Evolutionary conservation across 306 rosid species (phyloP), one percentile per base, ranked within the genome.

Genomic region (Dalbergia oliveri): DNA sequence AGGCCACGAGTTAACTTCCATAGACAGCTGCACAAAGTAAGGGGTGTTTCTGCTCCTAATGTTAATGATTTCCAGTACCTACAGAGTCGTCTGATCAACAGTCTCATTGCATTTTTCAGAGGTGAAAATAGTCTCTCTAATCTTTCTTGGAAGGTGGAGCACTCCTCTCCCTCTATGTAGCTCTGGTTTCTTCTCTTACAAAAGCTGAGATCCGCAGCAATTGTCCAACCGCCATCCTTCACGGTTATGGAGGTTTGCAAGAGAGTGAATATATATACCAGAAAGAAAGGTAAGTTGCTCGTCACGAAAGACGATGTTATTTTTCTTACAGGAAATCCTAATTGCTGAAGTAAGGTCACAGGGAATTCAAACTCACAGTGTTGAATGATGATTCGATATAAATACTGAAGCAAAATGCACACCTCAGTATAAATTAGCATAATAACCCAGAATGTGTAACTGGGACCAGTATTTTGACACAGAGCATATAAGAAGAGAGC

Each of bases 31-130:
- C 68, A 94, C 85, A 87, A 94, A 94, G 92, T 92, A 94, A 65
- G 98, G 98, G 98, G 98, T 33, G 97, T 88, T 74, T 94, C 98
- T 69, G 98, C 93, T 73, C 88, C 98, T 43, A 51, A 78, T n/a
- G 97, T 90, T 79, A 94, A 87, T 74, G 98, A 89, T 87, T 83
- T 89, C 97, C 97, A 90, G 81, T 90, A 94, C 86, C 89, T 86
- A 47, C 64, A 78, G 74, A 90, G 87, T 80, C 88, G 89, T 84
- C 88, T 87, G 65, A 80, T 45, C 41, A 89, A 53, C 82, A 73
- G 72, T 78, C 84, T 88, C 59, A 90, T 62, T 54, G 76, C 50
- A 84, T 84, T 88, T 80, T 33, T 66, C 59, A 73, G 78, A 7
- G 83, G 86, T 60, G 60, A 39, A 67, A 73, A 77, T 72, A 81